Evolutionary conservation across 768 basidiomycete species (phyloP), one percentile per base, ranked within the genome.

Genomic region (Calocera viscosa): DNA sequence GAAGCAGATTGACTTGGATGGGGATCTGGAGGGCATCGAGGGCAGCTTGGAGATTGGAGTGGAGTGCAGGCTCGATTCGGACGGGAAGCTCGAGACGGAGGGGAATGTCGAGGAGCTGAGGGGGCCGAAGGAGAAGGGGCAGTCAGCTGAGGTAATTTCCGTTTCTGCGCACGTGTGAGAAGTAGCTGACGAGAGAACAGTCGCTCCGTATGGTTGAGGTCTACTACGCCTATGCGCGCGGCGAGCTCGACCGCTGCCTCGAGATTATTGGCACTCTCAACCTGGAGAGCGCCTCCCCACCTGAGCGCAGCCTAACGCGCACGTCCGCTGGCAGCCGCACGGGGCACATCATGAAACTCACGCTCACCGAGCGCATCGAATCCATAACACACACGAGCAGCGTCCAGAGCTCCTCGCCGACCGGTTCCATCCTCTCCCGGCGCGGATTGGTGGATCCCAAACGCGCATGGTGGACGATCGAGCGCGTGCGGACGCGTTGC

Each of bases 61-160:
- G 28, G 90, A 90, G 71, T 86, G 83, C 74, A 73, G 81, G 66
- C 75, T 88, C 65, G 76, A 77, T 3, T 77, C 82, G 69, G 85
- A 85, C 70, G 77, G 82, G 40, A 73, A 81, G 8, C 83, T 84
- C 49, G 89, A 91, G 71, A 86, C 82, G 0, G 72, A 71, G 16
- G 75, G 70, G 14, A 82, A 83, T 22, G 88, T 88, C 66, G 81
- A 84, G 19, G 73, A 72, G 14, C 75, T 92, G 1, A 69, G 69
- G 34, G 70, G 60, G 17, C 39, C 68, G 66, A 65, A 71, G n/a
- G 38, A 60, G 30, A 60, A 60, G 53, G 24, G 14, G 3, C 14
- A 60, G 30, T 12, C 26, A 19, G 2, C 53, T 26, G 53, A 60
- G 35, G 35, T 38, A 14, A 38, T 5, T 38, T 5, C 35, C 35